Base-by-base conservation (phyloP, 2,329 filamentous ascomycete species). In the Botrytis fragariae region DNA sequence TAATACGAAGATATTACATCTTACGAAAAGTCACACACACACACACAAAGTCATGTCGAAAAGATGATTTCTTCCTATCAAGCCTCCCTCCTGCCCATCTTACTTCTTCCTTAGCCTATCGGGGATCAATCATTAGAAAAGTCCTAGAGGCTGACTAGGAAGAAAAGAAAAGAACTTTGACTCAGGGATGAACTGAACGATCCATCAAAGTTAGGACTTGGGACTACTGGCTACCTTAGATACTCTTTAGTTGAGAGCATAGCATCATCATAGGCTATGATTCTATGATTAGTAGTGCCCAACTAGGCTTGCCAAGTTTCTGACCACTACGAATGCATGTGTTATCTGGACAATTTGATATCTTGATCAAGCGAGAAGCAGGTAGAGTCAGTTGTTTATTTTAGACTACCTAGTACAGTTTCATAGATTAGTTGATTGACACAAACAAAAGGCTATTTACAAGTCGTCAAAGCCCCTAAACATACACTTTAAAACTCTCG, bases 161-260 rank as follows among this genome's bases (percentile, higher is more conserved):
- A 37, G 59, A 42, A 18, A 62, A 63, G 60, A 39, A 62, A 63
- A 42, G 60, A n/a, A 42, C 60, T 63, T 63, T 63, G 60, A 63
- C 60, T 63, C 60, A 29, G 60, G 60, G 60, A 63, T 63, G 60
- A 63, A 42, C 59, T 37, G 59, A 39, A 61, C 35, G 59, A 37
- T 61, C 37, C 59, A 39, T 61, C 59, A 61, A 39, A n/a, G 14
- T 61, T 25, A 61, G 22, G 22, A 57, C 51, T 61, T 14, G 8
- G 32, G 37, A n/a, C 51, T 57, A 8, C 59, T 8, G 35, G 9
- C 32, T 37, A 63, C 60, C 16, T 42, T 18, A 12, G 60, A 44
- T 42, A 29, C 37, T 42, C 37, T 42, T 63, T n/a, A 42, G 37
- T 20, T 14, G 37, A 39, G 39, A 42, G 35, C n/a, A 42, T 20